These are phyloP conservation scores for Mucor irregularis DNA, from an alignment of 371 early-diverging fungal species.

Conservation along the genomic window DNA sequence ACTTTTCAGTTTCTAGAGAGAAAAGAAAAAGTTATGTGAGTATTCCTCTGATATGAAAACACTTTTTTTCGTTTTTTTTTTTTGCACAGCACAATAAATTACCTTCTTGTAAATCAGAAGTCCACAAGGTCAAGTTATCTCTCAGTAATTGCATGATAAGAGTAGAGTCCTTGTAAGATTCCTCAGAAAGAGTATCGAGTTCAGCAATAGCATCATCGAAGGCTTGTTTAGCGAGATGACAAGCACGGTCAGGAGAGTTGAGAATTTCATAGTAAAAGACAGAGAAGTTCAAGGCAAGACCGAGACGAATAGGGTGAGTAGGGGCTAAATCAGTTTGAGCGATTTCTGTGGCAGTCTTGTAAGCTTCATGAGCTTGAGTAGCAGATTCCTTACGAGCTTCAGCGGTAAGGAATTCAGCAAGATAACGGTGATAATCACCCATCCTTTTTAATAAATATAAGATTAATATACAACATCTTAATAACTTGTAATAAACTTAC, in stretches of 20 bases:
- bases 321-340: slow-evolving; percentile 95
- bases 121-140: slow-evolving; percentile 99
- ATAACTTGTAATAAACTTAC: slow-evolving; percentile 46
- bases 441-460: slow-evolving; percentile 4
- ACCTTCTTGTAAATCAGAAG: slow-evolving; percentile 92
- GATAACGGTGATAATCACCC: slow-evolving; percentile 93
- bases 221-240: slow-evolving; percentile 98
- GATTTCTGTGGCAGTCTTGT: slow-evolving; percentile 95
- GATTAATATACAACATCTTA: not conserved
- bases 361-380: slow-evolving; percentile 90
- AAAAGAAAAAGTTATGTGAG: slow-evolving; percentile 72
- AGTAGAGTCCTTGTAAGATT: slow-evolving; percentile 99
- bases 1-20: slow-evolving; percentile 59
- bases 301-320: slow-evolving; percentile 99
- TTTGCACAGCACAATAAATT: slow-evolving; percentile 1
- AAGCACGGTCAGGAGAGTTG: slow-evolving; percentile 98
- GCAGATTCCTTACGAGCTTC: slow-evolving; percentile 90
- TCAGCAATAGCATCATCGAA: slow-evolving; percentile 99
- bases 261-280: slow-evolving; percentile 99
- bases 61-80: not conserved
- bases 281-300: slow-evolving; percentile 99
- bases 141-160: slow-evolving; percentile 99
- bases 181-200: slow-evolving; percentile 97
- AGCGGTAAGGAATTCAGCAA: slow-evolving; percentile 95
- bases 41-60: too few relatives aligned